A percentile compares a stretch with the other conserved stretches of the same genome.
Conservation (phyloP, 768 basidiomycete species). For the Sarcodon sp. region DNA sequence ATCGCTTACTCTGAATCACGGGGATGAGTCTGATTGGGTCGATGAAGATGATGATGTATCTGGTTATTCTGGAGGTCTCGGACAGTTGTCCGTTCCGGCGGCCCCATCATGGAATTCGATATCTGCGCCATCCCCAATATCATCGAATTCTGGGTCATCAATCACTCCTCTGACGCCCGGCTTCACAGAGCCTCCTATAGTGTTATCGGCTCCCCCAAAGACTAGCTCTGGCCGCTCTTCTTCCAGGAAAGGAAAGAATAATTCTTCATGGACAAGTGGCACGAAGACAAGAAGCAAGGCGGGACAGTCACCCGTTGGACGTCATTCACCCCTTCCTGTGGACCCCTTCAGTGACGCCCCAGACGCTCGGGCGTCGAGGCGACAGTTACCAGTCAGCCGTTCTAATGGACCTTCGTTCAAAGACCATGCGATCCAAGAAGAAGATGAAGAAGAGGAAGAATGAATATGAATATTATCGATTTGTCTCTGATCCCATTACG, state of each 20-base stretch:
- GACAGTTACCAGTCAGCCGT: conserved; percentile 58
- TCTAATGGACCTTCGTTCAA: conserved; percentile 53
- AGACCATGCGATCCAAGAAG: conserved; percentile 61
- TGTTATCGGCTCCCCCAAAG: conserved; percentile 5
- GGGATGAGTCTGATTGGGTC: conserved; percentile 78
- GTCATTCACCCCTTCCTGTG: conserved; percentile 43
- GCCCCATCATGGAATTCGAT: no score
- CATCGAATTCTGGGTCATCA: conserved; percentile 7
- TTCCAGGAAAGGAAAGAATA: conserved; percentile 7
- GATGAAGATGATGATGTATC: conserved; percentile 73
- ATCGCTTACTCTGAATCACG: conserved; percentile 34
- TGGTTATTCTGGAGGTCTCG: conserved; percentile 67
- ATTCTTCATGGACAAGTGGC: conserved; percentile 5
- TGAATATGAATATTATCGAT: conserved; percentile 3
- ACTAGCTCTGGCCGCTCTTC: conserved; percentile 2
- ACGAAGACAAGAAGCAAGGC: conserved; percentile 15
- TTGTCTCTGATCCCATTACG: neutral
- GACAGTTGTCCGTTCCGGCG: conserved; percentile 29
- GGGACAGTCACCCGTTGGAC: conserved; percentile 47
- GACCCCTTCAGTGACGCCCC: conserved; percentile 35
- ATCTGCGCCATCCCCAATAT: conserved; percentile 7
- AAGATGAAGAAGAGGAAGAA: conserved; percentile 79
- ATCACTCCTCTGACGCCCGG: conserved; percentile 8
- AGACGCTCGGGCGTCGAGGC: conserved; percentile 40
- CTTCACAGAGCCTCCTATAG: neutral